Conservation (phyloP, 345 rosid genomes). For the Pseudoturritis turrita region DNA sequence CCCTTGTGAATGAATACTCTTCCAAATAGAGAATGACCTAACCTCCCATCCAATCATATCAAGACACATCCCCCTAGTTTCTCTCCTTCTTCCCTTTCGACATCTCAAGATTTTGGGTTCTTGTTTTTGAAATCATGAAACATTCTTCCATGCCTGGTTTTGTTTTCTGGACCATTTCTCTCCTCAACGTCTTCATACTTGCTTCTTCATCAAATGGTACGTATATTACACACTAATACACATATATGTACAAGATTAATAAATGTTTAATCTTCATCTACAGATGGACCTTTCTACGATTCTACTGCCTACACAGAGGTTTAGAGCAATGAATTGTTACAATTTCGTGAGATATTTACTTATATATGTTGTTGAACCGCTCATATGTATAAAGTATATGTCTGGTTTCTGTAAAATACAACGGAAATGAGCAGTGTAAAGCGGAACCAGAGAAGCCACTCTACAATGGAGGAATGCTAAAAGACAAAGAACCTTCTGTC, state of each 20-base stretch:
- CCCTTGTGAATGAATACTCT: not conserved
- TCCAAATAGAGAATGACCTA: constrained; percentile 14
- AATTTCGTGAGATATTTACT: not conserved
- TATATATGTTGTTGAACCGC: not conserved
- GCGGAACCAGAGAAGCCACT: constrained; percentile 54
- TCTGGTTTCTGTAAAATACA: not conserved
- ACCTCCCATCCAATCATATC: constrained; percentile 1
- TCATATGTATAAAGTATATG: not conserved
- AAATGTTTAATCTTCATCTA: not conserved
- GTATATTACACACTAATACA: not conserved
- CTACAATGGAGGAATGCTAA: constrained; percentile 71
- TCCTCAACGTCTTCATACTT: constrained; percentile 27
- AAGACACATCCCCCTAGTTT: not conserved
- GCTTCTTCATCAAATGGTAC: constrained; percentile 43
- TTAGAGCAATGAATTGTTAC: not conserved
- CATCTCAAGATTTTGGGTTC: constrained; percentile 5
- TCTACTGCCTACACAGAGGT: constrained; percentile 71
- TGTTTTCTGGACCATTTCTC: constrained; percentile 22
- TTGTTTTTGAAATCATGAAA: constrained; percentile 28
- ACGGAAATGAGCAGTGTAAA: constrained; percentile 53
- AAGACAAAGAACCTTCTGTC: constrained; percentile 8
- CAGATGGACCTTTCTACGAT: constrained; percentile 67
- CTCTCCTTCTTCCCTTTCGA: not conserved
- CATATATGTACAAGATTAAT: not conserved
- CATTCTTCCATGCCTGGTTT: not conserved